These are phyloP conservation scores for Erythrobasidium hasegawianum DNA, from an alignment of 1,284 basidiomycete species.

Conservation along the genomic window DNA sequence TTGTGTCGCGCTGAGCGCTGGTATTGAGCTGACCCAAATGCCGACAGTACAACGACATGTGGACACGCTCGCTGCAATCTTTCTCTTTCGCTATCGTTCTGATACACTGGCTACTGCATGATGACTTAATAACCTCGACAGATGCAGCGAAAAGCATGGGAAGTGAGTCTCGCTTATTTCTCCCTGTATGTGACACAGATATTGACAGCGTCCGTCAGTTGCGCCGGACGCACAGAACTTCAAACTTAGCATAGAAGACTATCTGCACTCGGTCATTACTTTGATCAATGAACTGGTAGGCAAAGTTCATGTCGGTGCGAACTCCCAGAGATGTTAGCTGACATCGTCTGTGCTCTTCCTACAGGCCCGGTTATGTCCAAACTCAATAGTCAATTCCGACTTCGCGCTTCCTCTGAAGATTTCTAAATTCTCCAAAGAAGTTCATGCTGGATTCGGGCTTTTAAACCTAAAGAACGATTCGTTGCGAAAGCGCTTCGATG, in stretches of 20 bases:
- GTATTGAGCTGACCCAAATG: constrained; percentile 45
- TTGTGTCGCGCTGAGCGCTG: neutral
- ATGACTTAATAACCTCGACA: constrained; percentile 60
- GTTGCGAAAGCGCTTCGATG: constrained; percentile 67
- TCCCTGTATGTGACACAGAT: neutral
- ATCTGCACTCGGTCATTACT: constrained; percentile 74
- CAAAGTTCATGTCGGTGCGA: constrained; percentile 5
- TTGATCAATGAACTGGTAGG: constrained; percentile 75
- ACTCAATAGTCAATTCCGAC: constrained; percentile 74
- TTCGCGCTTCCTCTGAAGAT: constrained; percentile 74
- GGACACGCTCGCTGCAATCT: constrained; percentile 46
- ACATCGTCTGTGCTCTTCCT: neutral
- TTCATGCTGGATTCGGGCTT: constrained; percentile 78
- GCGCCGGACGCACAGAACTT: constrained; percentile 67
- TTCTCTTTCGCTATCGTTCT: constrained; percentile 65
- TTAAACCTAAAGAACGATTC: constrained; percentile 84
- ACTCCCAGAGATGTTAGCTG: neutral
- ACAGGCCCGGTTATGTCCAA: constrained; percentile 56
- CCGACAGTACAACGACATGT: constrained; percentile 61
- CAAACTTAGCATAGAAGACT: constrained; percentile 68
- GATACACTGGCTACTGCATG: constrained; percentile 61
- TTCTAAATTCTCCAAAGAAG: constrained; percentile 72
- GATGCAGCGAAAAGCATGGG: constrained; percentile 59
- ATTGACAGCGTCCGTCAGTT: constrained; percentile 53
- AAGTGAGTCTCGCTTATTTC: constrained; percentile 59